Conservation (phyloP, 441 rosid genomes). For the Dalechampia spathulata region DNA sequence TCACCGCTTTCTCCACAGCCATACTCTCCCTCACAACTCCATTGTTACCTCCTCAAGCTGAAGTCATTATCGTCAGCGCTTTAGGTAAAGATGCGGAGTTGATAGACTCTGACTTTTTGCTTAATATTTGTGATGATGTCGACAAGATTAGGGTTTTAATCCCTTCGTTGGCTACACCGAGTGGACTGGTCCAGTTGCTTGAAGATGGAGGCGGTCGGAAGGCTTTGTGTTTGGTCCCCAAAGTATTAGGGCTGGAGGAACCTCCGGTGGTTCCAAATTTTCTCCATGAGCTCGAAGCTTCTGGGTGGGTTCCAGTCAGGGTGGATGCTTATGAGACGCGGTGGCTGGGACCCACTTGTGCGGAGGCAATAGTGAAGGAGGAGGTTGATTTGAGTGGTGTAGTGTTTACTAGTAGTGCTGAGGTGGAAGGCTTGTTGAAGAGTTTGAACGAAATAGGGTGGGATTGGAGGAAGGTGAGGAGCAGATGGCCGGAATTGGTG, state of each 20-base stretch:
- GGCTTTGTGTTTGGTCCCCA: slow-evolving; percentile 44
- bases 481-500: slow-evolving; percentile 35
- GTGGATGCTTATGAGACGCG: slow-evolving; percentile 52
- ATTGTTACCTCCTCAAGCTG: slow-evolving; percentile 25
- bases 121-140: slow-evolving; percentile 9
- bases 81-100: slow-evolving; percentile 45
- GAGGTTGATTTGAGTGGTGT: slow-evolving; percentile 30
- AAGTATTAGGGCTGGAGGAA: slow-evolving; percentile 37
- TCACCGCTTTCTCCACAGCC: slow-evolving; percentile 31
- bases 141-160: slow-evolving; percentile 23
- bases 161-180: slow-evolving; percentile 37
- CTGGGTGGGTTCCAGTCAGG: slow-evolving; percentile 39
- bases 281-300: slow-evolving; percentile 25
- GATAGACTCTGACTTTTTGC: slow-evolving; percentile 25
- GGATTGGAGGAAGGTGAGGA: slow-evolving; percentile 37
- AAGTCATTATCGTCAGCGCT: slow-evolving; percentile 30
- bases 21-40: slow-evolving; percentile 15
- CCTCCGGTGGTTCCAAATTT: slow-evolving; percentile 47
- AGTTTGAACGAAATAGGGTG: slow-evolving; percentile 34
- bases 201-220: slow-evolving; percentile 35
- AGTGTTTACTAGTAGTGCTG: slow-evolving; percentile 46
- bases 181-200: slow-evolving; percentile 29
- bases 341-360: slow-evolving; percentile 42
- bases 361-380: slow-evolving; percentile 24
- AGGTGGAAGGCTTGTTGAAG: slow-evolving; percentile 48